Evolutionary conservation across 768 basidiomycete species (phyloP), one percentile per base, ranked within the genome.

Genomic region (Gloeopeniophorella convolvens): DNA sequence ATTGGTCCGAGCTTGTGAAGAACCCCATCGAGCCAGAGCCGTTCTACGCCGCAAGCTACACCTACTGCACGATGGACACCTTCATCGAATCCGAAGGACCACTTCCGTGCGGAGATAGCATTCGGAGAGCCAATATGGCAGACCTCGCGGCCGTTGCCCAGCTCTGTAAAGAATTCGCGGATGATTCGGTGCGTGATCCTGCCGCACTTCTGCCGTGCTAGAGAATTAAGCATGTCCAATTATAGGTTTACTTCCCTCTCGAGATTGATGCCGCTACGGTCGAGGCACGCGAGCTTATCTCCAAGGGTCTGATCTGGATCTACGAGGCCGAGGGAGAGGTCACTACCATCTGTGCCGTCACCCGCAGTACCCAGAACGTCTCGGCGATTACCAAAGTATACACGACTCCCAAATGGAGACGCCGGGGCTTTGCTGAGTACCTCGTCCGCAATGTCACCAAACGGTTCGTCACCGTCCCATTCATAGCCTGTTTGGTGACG

Each of bases 341-440:
- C 42, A 68, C 76, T 4, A 74, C 72, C 16, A 72, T 81, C 34
- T 79, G 77, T 39, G 79, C 79, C 13, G 77, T 74, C 18, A 75
- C 79, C n/a, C 73, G 78, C n/a, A 68, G 68, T 43, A 75, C 74
- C 11, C 61, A 68, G 48, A 66, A 65, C 10, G 74, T 78, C 20
- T 72, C 75, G 12, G 77, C 75, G 3, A 77, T 80, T 56, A 78
- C 78, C 7, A 81, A 80, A 61, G 78, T 80, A 1, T 78, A 74
- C 59, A 81, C 79, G 16, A 68, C 70, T 27, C 67, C 70, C 0
- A 57, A 59, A 21, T 77, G 69, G 68, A 63, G 78, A 48, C 65
- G 72, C 11, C 62, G 60, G 28, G 74, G 80, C 5, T 74, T 72
- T 59, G 80, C 78, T 13, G 75, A 77, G 60, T 67, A 68, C 37